A percentile compares a stretch with the other conserved stretches of the same genome.
These are phyloP conservation scores for Phytophthora colocasiae DNA, from an alignment of 352 stramenopile genomes.

Conservation along the genomic window DNA sequence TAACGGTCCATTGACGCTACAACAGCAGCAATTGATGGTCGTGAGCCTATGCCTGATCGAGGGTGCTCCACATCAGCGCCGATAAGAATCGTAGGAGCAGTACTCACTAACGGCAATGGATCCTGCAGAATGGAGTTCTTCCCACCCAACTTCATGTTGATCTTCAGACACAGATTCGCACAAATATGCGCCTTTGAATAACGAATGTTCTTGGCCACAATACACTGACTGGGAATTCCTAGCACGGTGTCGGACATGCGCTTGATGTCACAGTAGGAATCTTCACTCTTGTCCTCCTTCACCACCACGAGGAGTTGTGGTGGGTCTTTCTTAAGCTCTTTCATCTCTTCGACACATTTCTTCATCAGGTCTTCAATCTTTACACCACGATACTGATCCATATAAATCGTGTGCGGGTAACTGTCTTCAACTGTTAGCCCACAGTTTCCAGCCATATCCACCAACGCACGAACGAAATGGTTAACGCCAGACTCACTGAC, in stretches of 20 bases:
- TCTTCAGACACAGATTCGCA: constrained; percentile 64
- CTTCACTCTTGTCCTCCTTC: constrained; percentile 27
- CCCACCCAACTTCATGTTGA: constrained; percentile 69
- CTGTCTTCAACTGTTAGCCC: too few species aligned
- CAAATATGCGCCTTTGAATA: constrained; percentile 48
- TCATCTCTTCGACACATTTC: too few species aligned
- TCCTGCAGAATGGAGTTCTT: constrained; percentile 56
- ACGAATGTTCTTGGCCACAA: constrained; percentile 45
- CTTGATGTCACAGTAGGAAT: constrained; percentile 61
- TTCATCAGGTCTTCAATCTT: too few species aligned
- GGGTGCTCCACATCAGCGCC: constrained; percentile 73
- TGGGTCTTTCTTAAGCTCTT: too few species aligned
- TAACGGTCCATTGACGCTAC: constrained; percentile 72
- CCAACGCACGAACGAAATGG: too few species aligned
- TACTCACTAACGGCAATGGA: constrained; percentile 44
- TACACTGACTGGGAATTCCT: constrained; percentile 65
- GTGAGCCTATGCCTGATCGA: constrained; percentile 43
- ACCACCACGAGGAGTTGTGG: constrained; percentile 46
- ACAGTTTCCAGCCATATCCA: too few species aligned
- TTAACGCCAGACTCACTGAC: neutral
- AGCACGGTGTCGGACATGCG: constrained; percentile 59
- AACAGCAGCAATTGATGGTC: constrained; percentile 68
- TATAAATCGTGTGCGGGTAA: too few species aligned
- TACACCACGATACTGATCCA: too few species aligned
- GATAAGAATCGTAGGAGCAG: constrained; percentile 68